Evolutionary conservation across 2,329 filamentous ascomycete species (phyloP).

Genomic region (Fusarium luffae): DNA sequence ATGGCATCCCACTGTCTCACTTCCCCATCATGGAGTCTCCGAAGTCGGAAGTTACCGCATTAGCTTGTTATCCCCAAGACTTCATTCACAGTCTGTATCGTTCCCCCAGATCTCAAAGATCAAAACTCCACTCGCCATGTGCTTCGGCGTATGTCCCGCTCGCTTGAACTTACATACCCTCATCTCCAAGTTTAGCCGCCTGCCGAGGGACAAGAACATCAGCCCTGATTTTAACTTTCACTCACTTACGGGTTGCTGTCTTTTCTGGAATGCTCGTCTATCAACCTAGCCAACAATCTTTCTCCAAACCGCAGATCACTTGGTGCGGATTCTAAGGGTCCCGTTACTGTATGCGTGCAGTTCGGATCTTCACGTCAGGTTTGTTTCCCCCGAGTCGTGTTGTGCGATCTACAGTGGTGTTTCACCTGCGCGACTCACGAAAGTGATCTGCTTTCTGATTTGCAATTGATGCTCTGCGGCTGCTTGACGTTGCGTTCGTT

Average conservation of each 20-base stretch:
- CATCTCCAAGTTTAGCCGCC: neutral
- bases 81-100: neutral
- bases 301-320: slow-evolving; percentile 20
- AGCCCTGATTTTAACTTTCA: slow-evolving; percentile 15
- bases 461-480: neutral
- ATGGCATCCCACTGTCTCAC: slow-evolving; percentile 29
- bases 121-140: slow-evolving; percentile 38
- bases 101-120: slow-evolving; percentile 11
- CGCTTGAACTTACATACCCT: slow-evolving; percentile 14
- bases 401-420: slow-evolving; percentile 27
- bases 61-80: neutral
- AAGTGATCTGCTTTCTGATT: neutral
- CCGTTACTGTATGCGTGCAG: neutral
- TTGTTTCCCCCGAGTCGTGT: slow-evolving; percentile 18
- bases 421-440: slow-evolving; percentile 14
- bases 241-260: neutral
- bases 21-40: slow-evolving; percentile 13
- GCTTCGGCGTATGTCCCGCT: slow-evolving; percentile 5
- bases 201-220: neutral
- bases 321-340: slow-evolving; percentile 22
- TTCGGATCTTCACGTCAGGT: slow-evolving; percentile 12
- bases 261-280: slow-evolving; percentile 33
- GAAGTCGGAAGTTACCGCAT: slow-evolving; percentile 20
- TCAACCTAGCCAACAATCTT: slow-evolving; percentile 12
- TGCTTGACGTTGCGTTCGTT: neutral